Evolutionary conservation across 2,329 filamentous ascomycete species (phyloP).

Genomic region (Neofusicoccum sp.): DNA sequence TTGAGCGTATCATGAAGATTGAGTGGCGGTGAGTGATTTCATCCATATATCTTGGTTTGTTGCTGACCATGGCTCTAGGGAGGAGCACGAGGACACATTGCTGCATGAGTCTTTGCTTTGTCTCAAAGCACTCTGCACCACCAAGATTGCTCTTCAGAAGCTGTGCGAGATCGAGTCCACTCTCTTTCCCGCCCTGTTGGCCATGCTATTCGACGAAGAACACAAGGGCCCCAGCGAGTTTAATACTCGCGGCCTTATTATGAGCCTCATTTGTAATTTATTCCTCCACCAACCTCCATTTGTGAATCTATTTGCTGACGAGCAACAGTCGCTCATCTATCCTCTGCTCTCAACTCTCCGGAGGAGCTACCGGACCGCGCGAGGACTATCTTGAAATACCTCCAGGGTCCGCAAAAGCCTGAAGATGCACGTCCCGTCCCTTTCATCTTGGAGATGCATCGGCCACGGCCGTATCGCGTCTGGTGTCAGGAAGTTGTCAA

Average conservation of each 20-base stretch:
- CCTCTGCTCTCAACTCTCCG: constrained; percentile 50
- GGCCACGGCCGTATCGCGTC: constrained; percentile 82
- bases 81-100: constrained; percentile 93
- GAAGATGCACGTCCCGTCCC: constrained; percentile 76
- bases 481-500: constrained; percentile 93
- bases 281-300: background rate
- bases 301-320: background rate
- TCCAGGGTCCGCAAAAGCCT: constrained; percentile 74
- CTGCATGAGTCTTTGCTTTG: constrained; percentile 92
- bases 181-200: constrained; percentile 82
- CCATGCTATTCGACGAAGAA: constrained; percentile 95
- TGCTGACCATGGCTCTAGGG: constrained; percentile 53
- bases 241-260: constrained; percentile 86
- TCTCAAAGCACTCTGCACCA: constrained; percentile 92
- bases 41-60: constrained; percentile 31
- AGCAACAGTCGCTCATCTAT: constrained; percentile 74
- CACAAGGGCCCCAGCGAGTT: constrained; percentile 98
- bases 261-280: constrained; percentile 72
- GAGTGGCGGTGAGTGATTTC: constrained; percentile 76
- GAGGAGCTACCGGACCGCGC: constrained; percentile 70
- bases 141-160: constrained; percentile 79
- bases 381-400: constrained; percentile 72
- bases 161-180: constrained; percentile 77
- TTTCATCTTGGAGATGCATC: constrained; percentile 89
- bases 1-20: constrained; percentile 91